Evolutionary conservation across 345 rosid genomes (phyloP).

Genomic region (Citrus trifoliata): DNA sequence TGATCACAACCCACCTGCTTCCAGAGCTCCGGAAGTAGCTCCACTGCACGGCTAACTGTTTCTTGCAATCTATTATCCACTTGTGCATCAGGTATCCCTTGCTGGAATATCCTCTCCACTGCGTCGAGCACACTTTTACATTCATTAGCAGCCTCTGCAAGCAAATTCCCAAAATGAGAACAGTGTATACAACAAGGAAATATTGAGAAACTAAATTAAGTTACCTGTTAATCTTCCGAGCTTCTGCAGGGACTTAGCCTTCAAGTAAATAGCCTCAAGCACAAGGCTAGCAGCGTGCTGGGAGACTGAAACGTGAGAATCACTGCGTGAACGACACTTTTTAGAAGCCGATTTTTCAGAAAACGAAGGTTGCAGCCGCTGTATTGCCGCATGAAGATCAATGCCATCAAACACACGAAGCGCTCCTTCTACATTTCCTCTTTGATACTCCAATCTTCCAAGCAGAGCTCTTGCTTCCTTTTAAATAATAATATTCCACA

Average conservation of each 20-base stretch:
- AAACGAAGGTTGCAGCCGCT: slow-evolving; percentile 54
- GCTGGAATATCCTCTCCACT: slow-evolving; percentile 73
- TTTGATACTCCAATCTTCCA: slow-evolving; percentile 88
- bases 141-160: slow-evolving; percentile 83
- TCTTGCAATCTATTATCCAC: slow-evolving; percentile 74
- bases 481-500: slow-evolving; percentile 7
- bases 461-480: slow-evolving; percentile 98
- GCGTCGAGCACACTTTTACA: slow-evolving; percentile 88
- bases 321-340: slow-evolving; percentile 50
- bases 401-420: slow-evolving; percentile 93
- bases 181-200: too few relatives aligned
- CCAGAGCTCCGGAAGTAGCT: slow-evolving; percentile 83
- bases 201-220: too few relatives aligned
- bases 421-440: slow-evolving; percentile 92
- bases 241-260: slow-evolving; percentile 91
- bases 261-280: slow-evolving; percentile 86
- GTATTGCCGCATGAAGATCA: slow-evolving; percentile 86
- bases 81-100: slow-evolving; percentile 79
- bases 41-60: slow-evolving; percentile 86
- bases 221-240: slow-evolving; percentile 75
- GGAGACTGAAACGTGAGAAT: slow-evolving; percentile 42
- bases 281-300: slow-evolving; percentile 86
- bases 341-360: slow-evolving; percentile 51
- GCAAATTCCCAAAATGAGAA: slow-evolving; percentile 21
- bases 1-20: slow-evolving; percentile 64